Evolutionary conservation across 345 rosid genomes (phyloP), one percentile per base, ranked within the genome.

Genomic region (Punica granatum): DNA sequence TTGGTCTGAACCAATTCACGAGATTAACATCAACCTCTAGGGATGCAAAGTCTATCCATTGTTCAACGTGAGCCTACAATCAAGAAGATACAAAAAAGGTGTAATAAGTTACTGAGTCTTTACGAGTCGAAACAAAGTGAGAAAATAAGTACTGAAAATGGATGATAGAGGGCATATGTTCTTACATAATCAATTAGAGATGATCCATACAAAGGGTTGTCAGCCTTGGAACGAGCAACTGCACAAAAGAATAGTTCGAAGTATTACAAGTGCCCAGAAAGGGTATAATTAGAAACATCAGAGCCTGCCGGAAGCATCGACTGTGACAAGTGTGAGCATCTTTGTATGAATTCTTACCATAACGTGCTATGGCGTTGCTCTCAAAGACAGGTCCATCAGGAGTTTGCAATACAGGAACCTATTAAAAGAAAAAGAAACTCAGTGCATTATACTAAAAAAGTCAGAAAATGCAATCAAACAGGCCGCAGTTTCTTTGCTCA

Each of bases 371-470:
- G 26, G 99, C 93, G 83, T 95, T 95, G 90, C 99, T 95, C 88
- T 95, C 98, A 53, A 88, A 92, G 5, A 95, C 41, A 15, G 91
- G 74, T 65, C 97, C 98, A 26, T 95, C 94, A 0, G 98, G 94
- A 34, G 99, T 95, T 81, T 95, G 90, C 85, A 95, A 76, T 70
- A 95, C 92, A 15, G 97, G 99, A 79, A 95, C 86, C 98, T 92
- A 73, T 11, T 70, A 9, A 73, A 69, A 7, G 36, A 5, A 34
- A 44, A 7, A 65, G 19, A 1, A 26, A 30, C 32, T 18, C 67
- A 15, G 69, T 46, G 35, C 61, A 65, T 30, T 31, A n/a, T n/a
- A n/a, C n/a, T 15, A 56, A 21, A 15, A 31, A 31, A 69, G 56
- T 1, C 33, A 48, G 62, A 56, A 21, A 39, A 60, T 15, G 37